Evolutionary conservation across 2,329 filamentous ascomycete genomes (phyloP).

Genomic region (Seiridium cupressi): DNA sequence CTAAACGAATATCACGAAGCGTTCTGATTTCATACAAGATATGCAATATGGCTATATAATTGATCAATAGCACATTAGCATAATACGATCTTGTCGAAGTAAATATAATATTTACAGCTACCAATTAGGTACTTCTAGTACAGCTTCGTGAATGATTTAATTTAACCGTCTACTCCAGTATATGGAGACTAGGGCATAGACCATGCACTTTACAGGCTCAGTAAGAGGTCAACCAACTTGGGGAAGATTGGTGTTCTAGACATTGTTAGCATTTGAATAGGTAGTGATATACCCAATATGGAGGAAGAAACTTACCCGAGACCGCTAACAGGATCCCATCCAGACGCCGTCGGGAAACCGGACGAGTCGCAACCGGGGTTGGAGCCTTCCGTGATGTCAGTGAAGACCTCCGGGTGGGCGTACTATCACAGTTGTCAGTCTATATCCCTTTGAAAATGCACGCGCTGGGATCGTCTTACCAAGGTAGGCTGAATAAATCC

Average conservation of each 20-base stretch:
- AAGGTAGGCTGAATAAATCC: constrained; percentile 7
- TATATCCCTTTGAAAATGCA: not conserved
- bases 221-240: not conserved
- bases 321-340: constrained; percentile 8
- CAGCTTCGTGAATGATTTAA: not conserved
- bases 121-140: not conserved
- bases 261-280: not conserved
- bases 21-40: not conserved
- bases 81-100: too few species aligned
- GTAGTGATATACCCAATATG: not conserved
- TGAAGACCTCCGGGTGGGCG: constrained; percentile 7
- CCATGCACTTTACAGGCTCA: not conserved
- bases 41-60: not conserved
- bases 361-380: constrained; percentile 11
- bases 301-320: not conserved
- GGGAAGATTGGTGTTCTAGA: constrained; percentile 6
- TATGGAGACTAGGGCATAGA: not conserved
- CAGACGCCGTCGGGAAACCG: constrained; percentile 7
- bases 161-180: not conserved
- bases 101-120: not conserved
- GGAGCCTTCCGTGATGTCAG: constrained; percentile 8
- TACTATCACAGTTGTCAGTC: not conserved
- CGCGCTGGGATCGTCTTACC: not conserved
- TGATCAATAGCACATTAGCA: too few species aligned
- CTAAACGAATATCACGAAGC: not conserved